Evolutionary conservation across 192 early-diverging fungal species (phyloP).

Genomic region (Kappamyces sp.): DNA sequence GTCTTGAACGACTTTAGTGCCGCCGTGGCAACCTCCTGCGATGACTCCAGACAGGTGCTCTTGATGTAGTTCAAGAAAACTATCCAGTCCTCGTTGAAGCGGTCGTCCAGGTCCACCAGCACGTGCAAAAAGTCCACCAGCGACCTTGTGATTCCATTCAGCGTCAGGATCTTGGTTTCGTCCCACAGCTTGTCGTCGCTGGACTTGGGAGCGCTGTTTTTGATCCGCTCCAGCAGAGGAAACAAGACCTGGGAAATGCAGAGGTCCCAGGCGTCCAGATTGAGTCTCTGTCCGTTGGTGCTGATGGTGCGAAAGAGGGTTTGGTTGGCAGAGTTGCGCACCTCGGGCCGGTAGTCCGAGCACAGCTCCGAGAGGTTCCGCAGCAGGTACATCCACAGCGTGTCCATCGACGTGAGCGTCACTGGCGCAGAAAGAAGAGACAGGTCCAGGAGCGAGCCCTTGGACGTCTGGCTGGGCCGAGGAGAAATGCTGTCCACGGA

Average conservation of each 20-base stretch:
- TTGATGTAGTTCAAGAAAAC: slow-evolving; percentile 70
- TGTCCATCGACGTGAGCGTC: slow-evolving; percentile 41
- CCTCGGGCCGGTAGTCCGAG: slow-evolving; percentile 80
- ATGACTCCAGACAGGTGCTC: slow-evolving; percentile 55
- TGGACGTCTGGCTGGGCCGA: slow-evolving; percentile 13
- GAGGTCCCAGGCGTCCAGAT: slow-evolving; percentile 69
- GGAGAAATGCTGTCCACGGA: background rate
- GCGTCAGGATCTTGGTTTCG: slow-evolving; percentile 74
- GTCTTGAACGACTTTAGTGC: slow-evolving; percentile 62
- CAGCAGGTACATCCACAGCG: slow-evolving; percentile 87
- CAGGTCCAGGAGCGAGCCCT: slow-evolving; percentile 6
- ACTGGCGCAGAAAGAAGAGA: slow-evolving; percentile 4
- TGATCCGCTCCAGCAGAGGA: slow-evolving; percentile 69
- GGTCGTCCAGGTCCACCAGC: slow-evolving; percentile 49
- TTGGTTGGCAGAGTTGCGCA: slow-evolving; percentile 89
- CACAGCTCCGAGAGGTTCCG: slow-evolving; percentile 75
- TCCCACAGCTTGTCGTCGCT: slow-evolving; percentile 71
- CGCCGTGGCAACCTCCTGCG: slow-evolving; percentile 72
- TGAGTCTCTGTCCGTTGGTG: slow-evolving; percentile 75
- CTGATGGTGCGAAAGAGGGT: slow-evolving; percentile 90
- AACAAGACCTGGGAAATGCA: slow-evolving; percentile 82
- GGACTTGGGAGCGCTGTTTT: slow-evolving; percentile 30
- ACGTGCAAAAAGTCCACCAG: slow-evolving; percentile 61
- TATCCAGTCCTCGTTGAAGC: slow-evolving; percentile 63
- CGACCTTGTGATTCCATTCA: slow-evolving; percentile 62